Percentiles rank a stretch among this genome's conserved stretches.
phyloP scores from a whole-genome alignment of 495 filamentous ascomycete genomes.

The Talaromyces nanjingensis region DNA sequence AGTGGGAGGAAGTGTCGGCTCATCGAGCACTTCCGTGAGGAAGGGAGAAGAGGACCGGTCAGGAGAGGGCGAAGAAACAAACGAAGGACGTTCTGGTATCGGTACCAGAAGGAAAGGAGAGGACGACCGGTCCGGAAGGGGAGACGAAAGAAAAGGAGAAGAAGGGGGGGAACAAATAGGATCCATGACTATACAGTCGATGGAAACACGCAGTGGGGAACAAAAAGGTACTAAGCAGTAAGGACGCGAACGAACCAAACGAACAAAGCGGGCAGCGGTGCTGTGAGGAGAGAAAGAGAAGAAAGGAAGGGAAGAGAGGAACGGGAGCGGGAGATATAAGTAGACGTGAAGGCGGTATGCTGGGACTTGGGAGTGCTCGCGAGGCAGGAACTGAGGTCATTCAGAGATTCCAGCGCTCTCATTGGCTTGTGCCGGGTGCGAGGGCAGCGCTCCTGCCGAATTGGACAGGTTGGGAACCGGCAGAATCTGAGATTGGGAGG shows the following conservation, averaged over 20 bases:
- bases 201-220: neutral
- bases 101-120: neutral
- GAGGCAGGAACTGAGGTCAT: neutral
- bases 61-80: neutral
- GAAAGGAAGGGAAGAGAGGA: slow-evolving; percentile 54
- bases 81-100: neutral
- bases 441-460: neutral
- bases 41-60: neutral
- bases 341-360: neutral
- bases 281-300: slow-evolving; percentile 88
- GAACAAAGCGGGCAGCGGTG: slow-evolving; percentile 62
- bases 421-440: neutral
- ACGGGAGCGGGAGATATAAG: neutral
- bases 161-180: neutral
- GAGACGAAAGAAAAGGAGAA: neutral
- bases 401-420: neutral
- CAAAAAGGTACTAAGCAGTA: neutral
- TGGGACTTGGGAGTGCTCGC: neutral
- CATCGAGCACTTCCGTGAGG: neutral
- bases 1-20: neutral
- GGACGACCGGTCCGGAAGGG: neutral
- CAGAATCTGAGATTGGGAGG: neutral
- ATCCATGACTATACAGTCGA: neutral
- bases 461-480: neutral
- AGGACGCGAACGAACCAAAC: neutral